Evolutionary conservation across 2,329 filamentous ascomycete species (phyloP), one percentile per base, ranked within the genome.

Genomic region (Ilyonectria robusta): DNA sequence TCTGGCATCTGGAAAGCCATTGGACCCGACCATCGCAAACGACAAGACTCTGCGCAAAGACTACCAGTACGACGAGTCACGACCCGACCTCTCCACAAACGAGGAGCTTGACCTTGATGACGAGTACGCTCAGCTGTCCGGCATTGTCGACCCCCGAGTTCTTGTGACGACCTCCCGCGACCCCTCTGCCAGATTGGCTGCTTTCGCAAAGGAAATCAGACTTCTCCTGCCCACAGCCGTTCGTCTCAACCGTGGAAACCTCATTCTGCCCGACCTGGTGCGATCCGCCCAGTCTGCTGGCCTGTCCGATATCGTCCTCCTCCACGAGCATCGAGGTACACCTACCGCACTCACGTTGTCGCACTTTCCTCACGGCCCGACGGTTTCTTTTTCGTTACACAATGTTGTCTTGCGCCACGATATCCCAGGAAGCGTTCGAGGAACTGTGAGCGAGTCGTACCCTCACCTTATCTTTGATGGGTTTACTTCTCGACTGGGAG

Each of bases 391-490:
- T 81, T 94, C 92, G 6, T 85, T 98, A 19, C 94, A 97, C 80
- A 98, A 99, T 72, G 95, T 98, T 4, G 92, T 98, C 10, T 85
- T 99, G 57, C 91, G 96, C 50, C 93, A 95, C 67, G 96, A 99
- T 78, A 97, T 99, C 21, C 95, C 96, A 1, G 94, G 96, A 70
- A 90, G 92, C 47, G 89, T 94, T 9, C 89, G 93, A 65, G 96
- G 96, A 54, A 97, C 94, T 1, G 94, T 98, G 54, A 94, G 91
- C 68, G 96, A 99, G 82, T 92, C 91, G 42, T 99, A 98, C 75
- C 96, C 96, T 0, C 95, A 98, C 77, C 85, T 99, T 3, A 93
- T 99, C 69, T 98, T 99, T 75, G 96, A 99, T 76, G 94, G 94
- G 2, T 98, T 99, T 82, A 92, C 88, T 6, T 94, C 93, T 6